Base-by-base conservation (phyloP, 1,284 basidiomycete species). In the Serendipita sp. region DNA sequence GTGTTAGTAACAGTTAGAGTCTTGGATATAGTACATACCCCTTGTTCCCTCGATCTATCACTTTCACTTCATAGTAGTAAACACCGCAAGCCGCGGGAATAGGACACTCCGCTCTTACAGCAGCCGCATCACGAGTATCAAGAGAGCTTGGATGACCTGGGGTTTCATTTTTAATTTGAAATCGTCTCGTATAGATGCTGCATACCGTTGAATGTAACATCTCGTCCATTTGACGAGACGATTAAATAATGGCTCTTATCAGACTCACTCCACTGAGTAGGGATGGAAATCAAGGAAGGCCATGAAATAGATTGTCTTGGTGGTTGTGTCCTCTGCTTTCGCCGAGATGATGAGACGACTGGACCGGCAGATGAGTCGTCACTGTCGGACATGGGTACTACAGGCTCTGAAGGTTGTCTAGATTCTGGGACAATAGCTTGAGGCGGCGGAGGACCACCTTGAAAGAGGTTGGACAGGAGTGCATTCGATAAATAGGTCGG, bases 21-120 rank as follows among this genome's bases (percentile, higher is more conserved):
- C 64, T 45, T 34, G 64, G 41, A 44, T 61, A 68, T 38, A 62
- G 17, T 62, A 72, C 81, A 70, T 69, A 92, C 79, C 88, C 90
- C 72, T 86, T 87, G 62, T 79, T 76, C n/a, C 88, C 87, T 71
- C 88, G 87, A 69, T 83, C 80, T 15, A 85, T 71, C 49, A 96
- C 83, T 68, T 88, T 82, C 1, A 91, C 83, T 75, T 97, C 93
- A 70, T 85, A 97, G 72, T 95, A 97, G 71, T 90, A 92, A 58
- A 95, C 84, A 15, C 91, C 93, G 68, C 88, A 87, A 12, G 85
- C 84, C 0, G 84, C 78, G 1, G 93, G 93, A 55, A 94, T 85
- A 1, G 85, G 80, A 66, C 82, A 75, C 60, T 82, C 81, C 0
- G 91, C 83, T 60, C 89, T 81, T 5, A 90, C 86, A 38, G 91